Percentiles rank a stretch among this genome's conserved stretches.
Conservation (phyloP, 768 basidiomycete species). For the Tremella yokohamensis region DNA sequence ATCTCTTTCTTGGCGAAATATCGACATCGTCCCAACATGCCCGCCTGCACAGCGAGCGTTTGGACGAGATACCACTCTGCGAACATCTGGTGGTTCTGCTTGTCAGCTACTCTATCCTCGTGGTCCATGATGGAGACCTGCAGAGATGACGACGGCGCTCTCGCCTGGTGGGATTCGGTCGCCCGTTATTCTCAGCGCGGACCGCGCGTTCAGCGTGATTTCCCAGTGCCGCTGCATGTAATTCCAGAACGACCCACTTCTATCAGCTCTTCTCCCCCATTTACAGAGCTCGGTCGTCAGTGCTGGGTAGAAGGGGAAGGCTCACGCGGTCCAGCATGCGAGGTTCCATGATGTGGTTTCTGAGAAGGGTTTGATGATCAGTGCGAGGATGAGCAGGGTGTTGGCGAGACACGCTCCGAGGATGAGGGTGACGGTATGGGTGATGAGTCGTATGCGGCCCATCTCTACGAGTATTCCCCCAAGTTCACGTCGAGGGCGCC, state of each 20-base stretch:
- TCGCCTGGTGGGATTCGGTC: slow-evolving; percentile 30
- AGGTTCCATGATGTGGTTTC: slow-evolving; percentile 26
- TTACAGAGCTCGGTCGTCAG: not conserved
- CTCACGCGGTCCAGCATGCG: slow-evolving; percentile 39
- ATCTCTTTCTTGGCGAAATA: slow-evolving; percentile 41
- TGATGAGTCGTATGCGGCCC: slow-evolving; percentile 2
- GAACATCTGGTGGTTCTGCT: slow-evolving; percentile 34
- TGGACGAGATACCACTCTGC: slow-evolving; percentile 38
- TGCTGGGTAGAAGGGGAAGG: not conserved
- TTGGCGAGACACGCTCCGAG: slow-evolving; percentile 24
- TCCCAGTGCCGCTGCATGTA: slow-evolving; percentile 44
- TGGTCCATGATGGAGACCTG: slow-evolving; percentile 12
- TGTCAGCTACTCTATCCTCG: not conserved
- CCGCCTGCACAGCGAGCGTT: slow-evolving; percentile 19
- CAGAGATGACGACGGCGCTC: slow-evolving; percentile 32
- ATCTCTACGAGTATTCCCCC: not conserved
- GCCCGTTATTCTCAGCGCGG: slow-evolving; percentile 17
- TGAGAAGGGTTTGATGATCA: slow-evolving; percentile 29
- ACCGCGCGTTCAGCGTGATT: slow-evolving; percentile 18
- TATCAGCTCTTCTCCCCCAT: not conserved
- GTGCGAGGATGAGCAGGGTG: slow-evolving; percentile 14
- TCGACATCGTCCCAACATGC: slow-evolving; percentile 33
- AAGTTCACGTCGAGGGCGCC: no score
- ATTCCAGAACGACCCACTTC: slow-evolving; percentile 31
- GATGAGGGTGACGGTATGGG: slow-evolving; percentile 20